Evolutionary conservation across 2,329 filamentous ascomycete species (phyloP), one percentile per base, ranked within the genome.

Genomic region (Zopfia rhizophila): DNA sequence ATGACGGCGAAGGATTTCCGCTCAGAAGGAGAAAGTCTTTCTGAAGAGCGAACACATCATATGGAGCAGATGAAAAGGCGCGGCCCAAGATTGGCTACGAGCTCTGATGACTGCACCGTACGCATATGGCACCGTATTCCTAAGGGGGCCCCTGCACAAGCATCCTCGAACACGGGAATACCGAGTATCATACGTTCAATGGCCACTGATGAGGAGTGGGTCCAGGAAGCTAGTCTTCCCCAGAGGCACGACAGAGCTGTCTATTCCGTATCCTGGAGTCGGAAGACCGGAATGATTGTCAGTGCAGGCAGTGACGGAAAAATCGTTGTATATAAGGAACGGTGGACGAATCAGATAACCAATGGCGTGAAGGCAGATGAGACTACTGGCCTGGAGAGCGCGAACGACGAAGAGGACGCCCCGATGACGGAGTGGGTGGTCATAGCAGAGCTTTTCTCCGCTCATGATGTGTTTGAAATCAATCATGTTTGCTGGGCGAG

Each of bases 401-500:
- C 45, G 12, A 55, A 46, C 7, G 45, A 46, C n/a, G 24, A 62
- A 53, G 53, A 54, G 7, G 51, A 44, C 11, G 16, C 41, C 7
- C 38, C 51, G 2, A 37, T 65, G 31, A 82, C 81, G 1, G 80
- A 82, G 48, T 97, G 94, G 94, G 78, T 79, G 5, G 72, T 93
- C 3, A 65, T 96, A 12, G 83, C 85, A 0, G 82, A 82, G n/a
- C 66, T 89, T 1, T 79, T 87, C 35, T 87, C 86, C 23, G 90
- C 87, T 2, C 94, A 99, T 69, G 92, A 91, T 1, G 90, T 95
- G 2, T 97, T 93, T 65, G 94, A 99, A 73, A 82, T 97, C 54
- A 99, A 99, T 64, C 91, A 97, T 71, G 82, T 94, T 36, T 85
- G 84, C 2, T 99, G 94, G 94, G 91, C 91, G 56, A 83, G 81